phyloP scores from a whole-genome alignment of 345 rosid genomes.

The Lepidium didymum region DNA sequence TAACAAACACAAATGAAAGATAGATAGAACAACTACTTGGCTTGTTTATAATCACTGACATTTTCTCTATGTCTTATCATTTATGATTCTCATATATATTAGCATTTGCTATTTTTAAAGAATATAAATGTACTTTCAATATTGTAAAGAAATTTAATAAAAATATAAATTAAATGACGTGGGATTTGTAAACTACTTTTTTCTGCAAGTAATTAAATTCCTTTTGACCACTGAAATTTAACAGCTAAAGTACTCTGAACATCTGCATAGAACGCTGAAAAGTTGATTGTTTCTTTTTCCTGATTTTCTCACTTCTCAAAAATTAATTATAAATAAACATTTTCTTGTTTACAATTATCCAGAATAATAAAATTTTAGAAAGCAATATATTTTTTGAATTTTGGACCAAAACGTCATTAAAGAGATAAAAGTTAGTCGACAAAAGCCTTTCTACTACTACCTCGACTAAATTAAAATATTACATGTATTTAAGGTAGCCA shows the following conservation, averaged over 20 bases:
- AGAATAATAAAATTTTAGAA: not conserved
- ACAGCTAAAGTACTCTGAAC: slow-evolving; percentile 26
- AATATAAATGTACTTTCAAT: not conserved
- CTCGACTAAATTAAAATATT: not conserved
- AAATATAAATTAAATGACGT: not conserved
- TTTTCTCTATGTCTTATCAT: not conserved
- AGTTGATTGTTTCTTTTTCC: slow-evolving; percentile 12
- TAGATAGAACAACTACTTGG: not conserved
- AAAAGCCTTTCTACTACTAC: not conserved
- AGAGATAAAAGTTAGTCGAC: not conserved
- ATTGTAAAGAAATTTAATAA: not conserved
- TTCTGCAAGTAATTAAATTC: slow-evolving; percentile 12
- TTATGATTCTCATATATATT: not conserved
- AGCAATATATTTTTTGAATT: not conserved
- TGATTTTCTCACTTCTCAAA: not conserved
- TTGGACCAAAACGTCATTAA: not conserved
- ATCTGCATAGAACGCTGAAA: slow-evolving; percentile 30
- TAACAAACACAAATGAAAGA: not conserved
- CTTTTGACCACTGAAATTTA: slow-evolving; percentile 27
- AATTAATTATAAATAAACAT: too few relatives aligned
- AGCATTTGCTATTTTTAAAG: not conserved
- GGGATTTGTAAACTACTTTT: slow-evolving; percentile 32
- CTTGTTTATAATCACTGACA: not conserved
- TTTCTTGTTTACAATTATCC: not conserved
- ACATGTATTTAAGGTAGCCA: not conserved